Conservation (phyloP, 495 filamentous ascomycete species). For the Collariella sp. region DNA sequence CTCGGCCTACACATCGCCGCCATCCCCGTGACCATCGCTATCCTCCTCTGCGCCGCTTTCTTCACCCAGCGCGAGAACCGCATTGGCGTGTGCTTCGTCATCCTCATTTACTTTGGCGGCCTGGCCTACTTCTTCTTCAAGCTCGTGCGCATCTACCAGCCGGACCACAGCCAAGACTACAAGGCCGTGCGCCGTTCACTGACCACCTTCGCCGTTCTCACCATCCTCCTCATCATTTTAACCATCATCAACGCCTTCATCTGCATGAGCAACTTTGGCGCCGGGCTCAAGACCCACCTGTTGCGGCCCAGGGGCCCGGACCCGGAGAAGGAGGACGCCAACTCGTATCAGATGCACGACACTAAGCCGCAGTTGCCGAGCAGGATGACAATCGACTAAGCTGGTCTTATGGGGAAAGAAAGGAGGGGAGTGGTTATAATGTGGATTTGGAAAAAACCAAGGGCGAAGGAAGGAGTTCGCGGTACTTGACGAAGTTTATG, state of each 20-base stretch:
- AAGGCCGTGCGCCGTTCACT: constrained; percentile 65
- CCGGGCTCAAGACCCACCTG: constrained; percentile 83
- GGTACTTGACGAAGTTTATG: background rate
- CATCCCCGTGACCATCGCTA: constrained; percentile 80
- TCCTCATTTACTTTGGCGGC: constrained; percentile 80
- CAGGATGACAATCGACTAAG: constrained; percentile 86
- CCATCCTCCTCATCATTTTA: constrained; percentile 73
- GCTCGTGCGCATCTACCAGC: constrained; percentile 85
- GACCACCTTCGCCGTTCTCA: constrained; percentile 90
- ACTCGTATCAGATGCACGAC: constrained; percentile 57
- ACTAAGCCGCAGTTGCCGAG: constrained; percentile 52
- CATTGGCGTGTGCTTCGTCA: constrained; percentile 66
- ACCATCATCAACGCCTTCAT: constrained; percentile 84
- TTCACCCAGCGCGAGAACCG: constrained; percentile 76
- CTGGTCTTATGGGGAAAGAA: background rate
- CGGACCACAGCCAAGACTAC: constrained; percentile 48
- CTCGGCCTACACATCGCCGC: constrained; percentile 81
- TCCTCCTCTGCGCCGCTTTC: constrained; percentile 74
- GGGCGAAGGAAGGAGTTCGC: too few relatives aligned
- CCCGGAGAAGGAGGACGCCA: constrained; percentile 62
- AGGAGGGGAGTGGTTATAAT: background rate
- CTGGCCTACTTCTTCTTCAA: constrained; percentile 98
- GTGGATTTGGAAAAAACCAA: background rate
- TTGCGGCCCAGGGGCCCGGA: constrained; percentile 52
- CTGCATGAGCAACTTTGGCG: constrained; percentile 85